Evolutionary conservation across 192 early-diverging fungal genomes (phyloP).

Genomic region (Chytriomyces sp.): DNA sequence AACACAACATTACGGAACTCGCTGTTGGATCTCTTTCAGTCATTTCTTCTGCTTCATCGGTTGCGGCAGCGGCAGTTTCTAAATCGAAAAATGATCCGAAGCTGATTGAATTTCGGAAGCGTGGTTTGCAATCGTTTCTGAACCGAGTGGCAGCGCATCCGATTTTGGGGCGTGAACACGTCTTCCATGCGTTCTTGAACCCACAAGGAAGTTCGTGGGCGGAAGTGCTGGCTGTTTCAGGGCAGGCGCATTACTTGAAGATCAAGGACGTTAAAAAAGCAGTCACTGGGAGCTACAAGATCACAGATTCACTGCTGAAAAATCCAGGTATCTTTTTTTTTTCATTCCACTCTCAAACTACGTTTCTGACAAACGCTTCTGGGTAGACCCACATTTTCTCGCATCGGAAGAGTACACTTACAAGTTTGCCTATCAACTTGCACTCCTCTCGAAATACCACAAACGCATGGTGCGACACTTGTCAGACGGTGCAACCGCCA

Average conservation of each 20-base stretch:
- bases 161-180: slow-evolving; percentile 82
- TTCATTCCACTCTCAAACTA: no score
- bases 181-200: slow-evolving; percentile 90
- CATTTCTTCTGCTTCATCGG: slow-evolving; percentile 2
- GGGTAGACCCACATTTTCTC: slow-evolving; percentile 77
- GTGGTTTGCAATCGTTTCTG: slow-evolving; percentile 92
- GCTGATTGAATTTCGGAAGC: slow-evolving; percentile 89
- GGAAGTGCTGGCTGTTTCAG: slow-evolving; percentile 42
- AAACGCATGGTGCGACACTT: slow-evolving; percentile 68
- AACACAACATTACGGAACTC: slow-evolving; percentile 80
- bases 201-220: slow-evolving; percentile 40
- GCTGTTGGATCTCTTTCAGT: background rate
- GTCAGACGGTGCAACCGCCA: slow-evolving; percentile 74
- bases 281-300: slow-evolving; percentile 19
- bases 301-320: slow-evolving; percentile 44
- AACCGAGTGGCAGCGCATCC: slow-evolving; percentile 90
- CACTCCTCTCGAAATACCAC: slow-evolving; percentile 75
- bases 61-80: no score
- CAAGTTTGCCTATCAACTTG: slow-evolving; percentile 82
- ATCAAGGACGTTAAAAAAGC: slow-evolving; percentile 38
- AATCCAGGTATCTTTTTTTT: slow-evolving; percentile 51
- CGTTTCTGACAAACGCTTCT: no score
- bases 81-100: slow-evolving; percentile 90
- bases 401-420: slow-evolving; percentile 92
- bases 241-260: slow-evolving; percentile 44